Evolutionary conservation across 306 rosid species (phyloP).

Genomic region (Quercus rubra): DNA sequence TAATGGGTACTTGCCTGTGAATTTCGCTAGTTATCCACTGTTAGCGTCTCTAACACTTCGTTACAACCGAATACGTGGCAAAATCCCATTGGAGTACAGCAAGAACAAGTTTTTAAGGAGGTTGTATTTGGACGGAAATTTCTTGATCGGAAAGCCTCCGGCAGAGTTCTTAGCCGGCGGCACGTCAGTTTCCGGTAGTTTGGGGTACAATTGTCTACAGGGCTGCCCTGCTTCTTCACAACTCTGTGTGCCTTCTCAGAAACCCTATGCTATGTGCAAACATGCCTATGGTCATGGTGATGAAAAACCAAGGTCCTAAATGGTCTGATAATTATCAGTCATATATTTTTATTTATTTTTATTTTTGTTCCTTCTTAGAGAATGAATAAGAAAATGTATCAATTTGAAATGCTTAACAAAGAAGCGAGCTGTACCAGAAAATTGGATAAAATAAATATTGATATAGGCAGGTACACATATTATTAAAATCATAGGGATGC

Average conservation of each 20-base stretch:
- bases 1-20: constrained; percentile 60
- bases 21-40: constrained; percentile 49
- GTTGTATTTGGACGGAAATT: constrained; percentile 80
- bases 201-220: constrained; percentile 82
- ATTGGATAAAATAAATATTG: background rate
- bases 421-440: background rate
- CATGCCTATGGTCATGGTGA: constrained; percentile 42
- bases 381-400: constrained; percentile 3
- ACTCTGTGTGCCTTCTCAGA: constrained; percentile 77
- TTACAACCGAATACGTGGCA: constrained; percentile 69
- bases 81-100: constrained; percentile 62
- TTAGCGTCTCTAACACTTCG: constrained; percentile 71
- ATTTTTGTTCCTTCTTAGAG: background rate
- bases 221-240: constrained; percentile 63
- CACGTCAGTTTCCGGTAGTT: constrained; percentile 56
- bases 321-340: constrained; percentile 24
- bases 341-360: background rate
- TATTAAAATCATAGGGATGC: background rate
- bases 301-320: constrained; percentile 46
- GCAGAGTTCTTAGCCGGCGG: constrained; percentile 41
- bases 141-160: constrained; percentile 73
- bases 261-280: constrained; percentile 63
- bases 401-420: background rate
- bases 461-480: background rate
- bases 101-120: constrained; percentile 45